A percentile compares a stretch with the other conserved stretches of the same genome.
Conservation (phyloP, 2,329 filamentous ascomycete species). For the Didymellaceae sp. region DNA sequence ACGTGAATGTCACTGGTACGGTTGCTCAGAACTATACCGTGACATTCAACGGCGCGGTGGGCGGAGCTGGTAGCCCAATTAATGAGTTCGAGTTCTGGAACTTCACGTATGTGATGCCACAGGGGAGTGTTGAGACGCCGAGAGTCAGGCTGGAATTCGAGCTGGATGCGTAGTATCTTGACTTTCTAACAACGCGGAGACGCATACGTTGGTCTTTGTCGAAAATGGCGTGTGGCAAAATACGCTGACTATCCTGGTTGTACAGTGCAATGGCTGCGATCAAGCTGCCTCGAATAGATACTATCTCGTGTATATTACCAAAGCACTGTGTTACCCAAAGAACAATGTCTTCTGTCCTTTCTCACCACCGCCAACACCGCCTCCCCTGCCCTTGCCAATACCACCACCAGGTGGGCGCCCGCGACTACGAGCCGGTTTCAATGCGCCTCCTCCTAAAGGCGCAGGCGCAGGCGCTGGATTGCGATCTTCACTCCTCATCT, state of each 20-base stretch:
- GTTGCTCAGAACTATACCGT: conserved; percentile 51
- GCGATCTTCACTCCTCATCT: conserved; percentile 50
- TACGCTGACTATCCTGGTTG: too few species aligned
- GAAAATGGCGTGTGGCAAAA: too few species aligned
- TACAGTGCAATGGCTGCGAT: too few species aligned
- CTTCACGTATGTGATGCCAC: conserved; percentile 50
- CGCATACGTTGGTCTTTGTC: too few species aligned
- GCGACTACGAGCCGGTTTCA: conserved; percentile 39
- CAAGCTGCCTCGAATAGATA: too few species aligned
- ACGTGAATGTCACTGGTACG: conserved; percentile 55
- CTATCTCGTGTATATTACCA: not conserved
- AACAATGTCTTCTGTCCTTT: conserved; percentile 55
- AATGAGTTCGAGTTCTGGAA: conserved; percentile 54
- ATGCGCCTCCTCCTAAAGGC: conserved; percentile 13
- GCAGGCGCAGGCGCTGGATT: conserved; percentile 21
- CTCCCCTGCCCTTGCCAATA: conserved; percentile 18
- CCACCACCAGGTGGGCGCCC: conserved; percentile 47
- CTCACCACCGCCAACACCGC: conserved; percentile 28
- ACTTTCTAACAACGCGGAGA: not conserved
- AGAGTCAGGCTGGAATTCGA: conserved; percentile 35
- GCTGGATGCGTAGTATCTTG: not conserved
- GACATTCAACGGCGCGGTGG: conserved; percentile 53
- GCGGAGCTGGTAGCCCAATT: conserved; percentile 46
- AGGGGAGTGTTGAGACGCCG: conserved; percentile 33
- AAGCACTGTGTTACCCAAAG: conserved; percentile 42